phyloP scores from a whole-genome alignment of 352 stramenopile genomes.

The Globisporangium abappressorium region DNA sequence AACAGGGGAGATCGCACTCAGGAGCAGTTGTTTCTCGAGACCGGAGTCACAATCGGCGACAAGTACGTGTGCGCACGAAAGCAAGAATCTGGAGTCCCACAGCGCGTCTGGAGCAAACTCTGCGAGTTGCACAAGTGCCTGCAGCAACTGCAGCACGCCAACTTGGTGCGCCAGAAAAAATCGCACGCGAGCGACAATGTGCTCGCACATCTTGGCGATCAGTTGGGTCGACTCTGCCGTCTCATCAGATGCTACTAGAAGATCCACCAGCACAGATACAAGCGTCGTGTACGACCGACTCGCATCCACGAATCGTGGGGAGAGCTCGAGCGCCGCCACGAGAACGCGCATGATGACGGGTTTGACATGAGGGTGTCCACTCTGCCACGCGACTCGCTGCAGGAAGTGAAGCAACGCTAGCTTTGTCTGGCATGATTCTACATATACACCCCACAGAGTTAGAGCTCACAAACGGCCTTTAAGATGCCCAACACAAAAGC shows the following conservation, averaged over 20 bases:
- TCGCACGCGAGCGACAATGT: slow-evolving; percentile 15
- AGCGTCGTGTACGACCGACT: slow-evolving; percentile 32
- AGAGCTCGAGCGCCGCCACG: slow-evolving; percentile 33
- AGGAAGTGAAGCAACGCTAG: slow-evolving; percentile 36
- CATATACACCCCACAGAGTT: neutral
- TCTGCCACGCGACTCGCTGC: slow-evolving; percentile 39
- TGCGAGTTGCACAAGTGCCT: slow-evolving; percentile 38
- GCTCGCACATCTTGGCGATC: slow-evolving; percentile 13
- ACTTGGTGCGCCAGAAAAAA: slow-evolving; percentile 30
- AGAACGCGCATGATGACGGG: slow-evolving; percentile 20
- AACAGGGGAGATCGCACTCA: slow-evolving; percentile 29
- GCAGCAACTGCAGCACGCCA: slow-evolving; percentile 40
- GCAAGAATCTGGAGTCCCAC: slow-evolving; percentile 37
- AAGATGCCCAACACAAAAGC: neutral
- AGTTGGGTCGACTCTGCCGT: slow-evolving; percentile 1
- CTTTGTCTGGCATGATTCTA: slow-evolving; percentile 25
- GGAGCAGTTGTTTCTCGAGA: slow-evolving; percentile 42
- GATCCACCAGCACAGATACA: slow-evolving; percentile 38
- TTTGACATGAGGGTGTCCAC: slow-evolving; percentile 3
- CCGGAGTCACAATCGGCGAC: slow-evolving; percentile 21
- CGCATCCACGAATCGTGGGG: slow-evolving; percentile 22
- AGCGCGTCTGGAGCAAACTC: slow-evolving; percentile 22
- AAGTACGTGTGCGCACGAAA: slow-evolving; percentile 39
- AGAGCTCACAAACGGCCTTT: neutral
- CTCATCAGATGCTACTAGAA: slow-evolving; percentile 20